Base-by-base conservation (phyloP, 2,329 filamentous ascomycete species). In the Pseudopithomyces maydicus region DNA sequence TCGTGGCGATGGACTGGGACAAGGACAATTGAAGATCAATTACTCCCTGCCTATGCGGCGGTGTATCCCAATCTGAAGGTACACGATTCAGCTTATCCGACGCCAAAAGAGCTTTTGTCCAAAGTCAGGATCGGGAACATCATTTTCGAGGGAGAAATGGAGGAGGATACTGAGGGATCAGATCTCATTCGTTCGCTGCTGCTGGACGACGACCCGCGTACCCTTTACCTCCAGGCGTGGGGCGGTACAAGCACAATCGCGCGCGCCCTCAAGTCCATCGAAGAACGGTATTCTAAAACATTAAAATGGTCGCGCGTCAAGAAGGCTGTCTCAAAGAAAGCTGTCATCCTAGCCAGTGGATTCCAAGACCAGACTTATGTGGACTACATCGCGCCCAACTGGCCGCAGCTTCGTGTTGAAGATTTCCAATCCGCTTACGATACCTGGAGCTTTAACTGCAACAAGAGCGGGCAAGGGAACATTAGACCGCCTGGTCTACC, bases 361-460 rank as follows among this genome's bases (percentile, higher is more conserved):
- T 60, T 60, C 17, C 58, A 57, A 23, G 58, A 61, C 55, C 39
- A 61, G 26, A 56, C 52, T 0, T 61, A 61, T 32, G 35, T 5
- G 2, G 48, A 54, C 19, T 61, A 61, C 22, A 58, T 61, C 6
- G 58, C 55, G 1, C 55, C 52, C 1, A 29, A 54, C 2, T 61
- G 58, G 58, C 58, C 58, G 4, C 6, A 7, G 2, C 15, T 61
- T 6, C 58, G 58, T 3, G 58, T 61, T 26, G 52, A 57, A 35
- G 49, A 61, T 7, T 52, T 61, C 5, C 32, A 23, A 3, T 35
- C 35, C 1, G 58, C 52, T 11, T 61, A 61, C 41, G 48, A 23
- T 20, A 61, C 58, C 6, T 61, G 58, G 58, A 52, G 55, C 2
- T 61, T 58, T 39, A 61, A 61, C 35, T 61, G 58, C 39, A 61